Conservation (phyloP, 2,329 filamentous ascomycete species). For the Sporothrix brunneoviolacea region DNA sequence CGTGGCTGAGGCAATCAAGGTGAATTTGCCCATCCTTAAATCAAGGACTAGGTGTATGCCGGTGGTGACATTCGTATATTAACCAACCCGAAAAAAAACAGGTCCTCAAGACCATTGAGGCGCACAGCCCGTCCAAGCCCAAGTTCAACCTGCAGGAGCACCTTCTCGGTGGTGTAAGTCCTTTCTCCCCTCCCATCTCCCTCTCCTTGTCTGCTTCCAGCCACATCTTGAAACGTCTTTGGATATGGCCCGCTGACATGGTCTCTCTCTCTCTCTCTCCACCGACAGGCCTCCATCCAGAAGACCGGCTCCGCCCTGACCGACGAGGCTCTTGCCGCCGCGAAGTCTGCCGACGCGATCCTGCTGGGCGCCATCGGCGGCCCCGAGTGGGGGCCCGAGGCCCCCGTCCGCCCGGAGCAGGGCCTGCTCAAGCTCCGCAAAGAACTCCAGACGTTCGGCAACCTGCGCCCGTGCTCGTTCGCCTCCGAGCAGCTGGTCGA, state of each 20-base stretch:
- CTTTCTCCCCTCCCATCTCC: conserved; percentile 14
- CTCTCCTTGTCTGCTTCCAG: too few species aligned
- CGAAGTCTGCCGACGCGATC: conserved; percentile 80
- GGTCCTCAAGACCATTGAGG: conserved; percentile 74
- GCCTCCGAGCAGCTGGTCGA: conserved; percentile 79
- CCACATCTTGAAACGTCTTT: too few species aligned
- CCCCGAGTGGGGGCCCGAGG: conserved; percentile 90
- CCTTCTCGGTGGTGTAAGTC: conserved; percentile 80
- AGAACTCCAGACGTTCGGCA: conserved; percentile 89
- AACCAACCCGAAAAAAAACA: conserved; percentile 29
- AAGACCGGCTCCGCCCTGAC: conserved; percentile 71
- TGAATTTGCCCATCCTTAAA: conserved; percentile 33
- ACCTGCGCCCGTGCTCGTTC: conserved; percentile 94
- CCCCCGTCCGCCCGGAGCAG: conserved; percentile 77
- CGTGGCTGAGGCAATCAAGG: conserved; percentile 78
- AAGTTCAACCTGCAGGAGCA: conserved; percentile 89
- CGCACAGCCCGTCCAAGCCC: conserved; percentile 57
- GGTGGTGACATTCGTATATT: not conserved
- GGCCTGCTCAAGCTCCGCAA: conserved; percentile 87
- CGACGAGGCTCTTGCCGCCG: conserved; percentile 72
- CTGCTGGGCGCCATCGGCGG: conserved; percentile 91
- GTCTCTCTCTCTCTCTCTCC: not conserved
- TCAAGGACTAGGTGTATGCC: too few species aligned
- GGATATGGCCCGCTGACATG: too few species aligned
- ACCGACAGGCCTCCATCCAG: conserved; percentile 74